Conservation (phyloP, 2,329 filamentous ascomycete genomes). For the Diaporthe sp. region DNA sequence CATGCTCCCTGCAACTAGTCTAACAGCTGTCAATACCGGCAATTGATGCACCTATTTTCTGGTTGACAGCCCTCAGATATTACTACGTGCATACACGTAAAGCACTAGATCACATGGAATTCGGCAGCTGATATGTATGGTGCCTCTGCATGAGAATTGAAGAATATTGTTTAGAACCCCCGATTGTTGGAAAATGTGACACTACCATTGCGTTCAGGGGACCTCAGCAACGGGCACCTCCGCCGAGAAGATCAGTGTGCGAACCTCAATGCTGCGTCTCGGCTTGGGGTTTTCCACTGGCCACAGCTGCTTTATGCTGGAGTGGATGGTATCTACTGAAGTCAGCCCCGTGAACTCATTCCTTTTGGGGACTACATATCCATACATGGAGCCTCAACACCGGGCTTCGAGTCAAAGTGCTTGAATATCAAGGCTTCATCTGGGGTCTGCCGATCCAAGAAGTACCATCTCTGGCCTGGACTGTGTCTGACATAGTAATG, state of each 20-base stretch:
- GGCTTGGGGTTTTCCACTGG: slow-evolving; percentile 2
- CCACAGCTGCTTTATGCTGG: slow-evolving; percentile 20
- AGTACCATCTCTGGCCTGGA: slow-evolving; percentile 2
- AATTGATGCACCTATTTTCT: not conserved
- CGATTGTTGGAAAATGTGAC: not conserved
- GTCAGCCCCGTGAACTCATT: not conserved
- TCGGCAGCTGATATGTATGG: not conserved
- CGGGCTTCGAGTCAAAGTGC: slow-evolving; percentile 18
- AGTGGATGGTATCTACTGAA: slow-evolving; percentile 10
- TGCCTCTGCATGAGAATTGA: not conserved
- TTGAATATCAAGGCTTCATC: slow-evolving; percentile 23
- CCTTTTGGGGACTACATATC: too few relatives aligned
- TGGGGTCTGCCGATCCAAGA: not conserved
- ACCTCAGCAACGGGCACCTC: not conserved
- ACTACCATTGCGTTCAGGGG: not conserved
- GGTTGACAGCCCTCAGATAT: not conserved
- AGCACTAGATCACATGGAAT: not conserved
- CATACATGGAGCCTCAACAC: not conserved
- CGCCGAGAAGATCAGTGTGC: not conserved
- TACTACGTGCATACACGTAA: not conserved
- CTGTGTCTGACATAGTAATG: slow-evolving; percentile 19
- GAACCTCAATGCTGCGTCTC: slow-evolving; percentile 23
- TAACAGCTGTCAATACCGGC: too few relatives aligned
- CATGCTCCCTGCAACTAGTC: not conserved
- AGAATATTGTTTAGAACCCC: too few relatives aligned